phyloP scores from a whole-genome alignment of 2,329 filamentous ascomycete genomes.

The Periconia digitata region DNA sequence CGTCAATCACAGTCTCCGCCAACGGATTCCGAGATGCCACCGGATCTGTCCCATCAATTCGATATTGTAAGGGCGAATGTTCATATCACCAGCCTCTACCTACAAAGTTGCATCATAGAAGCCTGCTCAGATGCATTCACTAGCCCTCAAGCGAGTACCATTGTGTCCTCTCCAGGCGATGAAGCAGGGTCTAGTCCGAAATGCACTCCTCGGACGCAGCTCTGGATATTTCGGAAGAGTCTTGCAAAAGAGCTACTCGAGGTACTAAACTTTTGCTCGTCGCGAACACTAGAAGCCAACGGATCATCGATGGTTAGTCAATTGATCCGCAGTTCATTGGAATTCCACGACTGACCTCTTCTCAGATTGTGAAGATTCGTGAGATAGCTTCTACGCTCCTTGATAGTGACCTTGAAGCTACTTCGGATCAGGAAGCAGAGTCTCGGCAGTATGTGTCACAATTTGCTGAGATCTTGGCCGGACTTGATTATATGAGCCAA shows the following conservation, averaged over 20 bases:
- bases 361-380: conserved; percentile 18
- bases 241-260: conserved; percentile 17
- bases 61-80: conserved; percentile 19
- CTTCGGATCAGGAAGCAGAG: conserved; percentile 13
- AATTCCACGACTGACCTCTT: neutral
- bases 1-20: conserved; percentile 5
- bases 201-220: conserved; percentile 11
- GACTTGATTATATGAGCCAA: conserved; percentile 16
- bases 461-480: conserved; percentile 16
- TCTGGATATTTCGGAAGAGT: conserved; percentile 18
- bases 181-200: conserved; percentile 6
- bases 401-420: conserved; percentile 7
- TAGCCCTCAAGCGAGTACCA: conserved; percentile 1
- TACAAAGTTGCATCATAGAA: conserved; percentile 18
- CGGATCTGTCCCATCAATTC: conserved; percentile 9
- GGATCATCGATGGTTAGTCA: conserved; percentile 15
- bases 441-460: conserved; percentile 12
- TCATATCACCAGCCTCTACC: conserved; percentile 18
- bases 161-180: conserved; percentile 5
- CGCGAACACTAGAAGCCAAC: conserved; percentile 14
- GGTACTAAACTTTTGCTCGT: conserved; percentile 16
- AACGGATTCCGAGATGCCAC: neutral
- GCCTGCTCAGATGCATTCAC: conserved; percentile 15
- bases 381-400: conserved; percentile 18
- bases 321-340: neutral